Evolutionary conservation across 208 protist genomes (phyloP), one percentile per base, ranked within the genome.

Genomic region (Leishmania major): DNA sequence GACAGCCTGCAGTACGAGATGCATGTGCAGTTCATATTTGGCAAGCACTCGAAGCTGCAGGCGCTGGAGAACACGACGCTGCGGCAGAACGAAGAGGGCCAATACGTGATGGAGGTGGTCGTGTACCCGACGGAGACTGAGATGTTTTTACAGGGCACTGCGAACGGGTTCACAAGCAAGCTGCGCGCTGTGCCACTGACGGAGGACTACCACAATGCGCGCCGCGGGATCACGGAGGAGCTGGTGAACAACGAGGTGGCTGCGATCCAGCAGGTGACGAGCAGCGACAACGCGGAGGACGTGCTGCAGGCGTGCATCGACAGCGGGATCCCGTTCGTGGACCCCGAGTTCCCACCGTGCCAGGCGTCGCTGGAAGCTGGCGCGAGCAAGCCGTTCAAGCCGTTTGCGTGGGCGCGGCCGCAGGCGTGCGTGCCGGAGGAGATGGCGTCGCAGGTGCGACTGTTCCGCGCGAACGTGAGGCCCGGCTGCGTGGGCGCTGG

Each of bases 111-210:
- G 64, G 77, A 88, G 67, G 87, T 94, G 37, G 71, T 90, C 70
- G 89, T 96, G 43, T 93, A 97, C 82, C 94, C 94, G 28, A 86
- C 84, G n/a, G 89, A 95, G 78, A 97, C 92, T 25, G 88, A 92
- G 79, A 86, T 88, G 84, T 97, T 96, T 81, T 60, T 97, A n/a
- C 79, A 90, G 57, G 94, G 94, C 37, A 85, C 17, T 19, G 87
- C 87, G 49, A 94, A 91, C 79, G 91, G 94, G 25, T 90, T 87
- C 84, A 94, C 85, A 70, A 94, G 90, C 88, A 93, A 90, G 60
- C 83, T 94, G 67, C 83, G 84, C 71, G 91, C 90, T 31, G 51
- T 92, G 75, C 90, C 91, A 37, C 83, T 95, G 6, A 86, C 86
- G 8, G 91, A 92, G 25, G 90, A 90, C 17, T 94, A 95, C 81